Evolutionary conservation across 169 alveolate genomes (phyloP).

Genomic region (Theileria parva): DNA sequence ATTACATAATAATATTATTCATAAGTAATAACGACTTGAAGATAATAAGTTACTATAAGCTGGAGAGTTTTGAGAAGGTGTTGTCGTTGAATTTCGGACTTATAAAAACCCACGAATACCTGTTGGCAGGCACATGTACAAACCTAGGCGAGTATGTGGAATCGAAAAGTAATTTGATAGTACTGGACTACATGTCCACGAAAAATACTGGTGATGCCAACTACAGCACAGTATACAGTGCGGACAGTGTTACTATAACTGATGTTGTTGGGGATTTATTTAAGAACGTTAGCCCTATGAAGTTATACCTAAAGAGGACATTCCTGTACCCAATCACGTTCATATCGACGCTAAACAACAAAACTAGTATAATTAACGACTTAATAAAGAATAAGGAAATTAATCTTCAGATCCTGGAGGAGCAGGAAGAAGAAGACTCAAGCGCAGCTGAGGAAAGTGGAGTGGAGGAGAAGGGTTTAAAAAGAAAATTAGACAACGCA

Average conservation of each 20-base stretch:
- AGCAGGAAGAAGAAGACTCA: slow-evolving; percentile 17
- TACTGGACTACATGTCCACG: slow-evolving; percentile 22
- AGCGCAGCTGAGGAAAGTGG: neutral
- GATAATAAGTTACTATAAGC: slow-evolving; percentile 31
- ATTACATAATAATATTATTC: slow-evolving; percentile 36
- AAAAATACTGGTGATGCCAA: neutral
- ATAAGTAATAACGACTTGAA: slow-evolving; percentile 31
- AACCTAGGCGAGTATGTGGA: slow-evolving; percentile 64
- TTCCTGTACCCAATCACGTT: slow-evolving; percentile 60
- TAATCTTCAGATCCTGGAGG: neutral
- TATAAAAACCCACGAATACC: slow-evolving; percentile 46
- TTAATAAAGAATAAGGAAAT: neutral
- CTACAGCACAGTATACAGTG: neutral
- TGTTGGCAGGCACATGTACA: slow-evolving; percentile 55
- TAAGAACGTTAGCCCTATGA: slow-evolving; percentile 14
- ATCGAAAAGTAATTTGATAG: slow-evolving; percentile 49
- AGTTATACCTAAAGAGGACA: slow-evolving; percentile 35
- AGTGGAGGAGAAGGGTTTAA: neutral
- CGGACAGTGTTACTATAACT: neutral
- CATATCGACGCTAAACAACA: slow-evolving; percentile 40
- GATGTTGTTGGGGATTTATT: slow-evolving; percentile 3
- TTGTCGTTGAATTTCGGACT: slow-evolving; percentile 58
- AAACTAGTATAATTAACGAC: neutral
- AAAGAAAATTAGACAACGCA: neutral
- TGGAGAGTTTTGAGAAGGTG: slow-evolving; percentile 47